Evolutionary conservation across 2,329 filamentous ascomycete species (phyloP).

Genomic region (Alternaria hordeiaustralica): DNA sequence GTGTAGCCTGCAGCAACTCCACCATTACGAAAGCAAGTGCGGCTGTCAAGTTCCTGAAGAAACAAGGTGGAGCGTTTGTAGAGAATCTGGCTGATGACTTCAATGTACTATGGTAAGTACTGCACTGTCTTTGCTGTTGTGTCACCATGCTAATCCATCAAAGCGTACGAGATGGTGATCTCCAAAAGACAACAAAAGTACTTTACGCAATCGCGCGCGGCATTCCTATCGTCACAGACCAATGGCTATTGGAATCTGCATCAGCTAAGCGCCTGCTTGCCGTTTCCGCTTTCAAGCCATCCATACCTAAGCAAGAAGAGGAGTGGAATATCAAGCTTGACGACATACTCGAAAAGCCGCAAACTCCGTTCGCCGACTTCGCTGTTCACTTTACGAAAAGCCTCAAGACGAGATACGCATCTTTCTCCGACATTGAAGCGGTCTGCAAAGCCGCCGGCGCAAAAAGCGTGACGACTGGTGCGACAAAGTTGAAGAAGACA

Average conservation of each 20-base stretch:
- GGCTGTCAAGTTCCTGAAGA: slow-evolving; percentile 44
- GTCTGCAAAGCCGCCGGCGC: slow-evolving; percentile 51
- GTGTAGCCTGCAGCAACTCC: slow-evolving; percentile 46
- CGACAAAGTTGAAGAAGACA: slow-evolving; percentile 29
- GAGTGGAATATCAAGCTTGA: slow-evolving; percentile 49
- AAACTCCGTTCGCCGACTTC: slow-evolving; percentile 55
- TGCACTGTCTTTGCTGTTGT: not conserved
- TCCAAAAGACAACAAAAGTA: slow-evolving; percentile 55
- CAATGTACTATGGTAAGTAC: slow-evolving; percentile 43
- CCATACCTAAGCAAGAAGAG: slow-evolving; percentile 42
- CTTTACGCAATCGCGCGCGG: slow-evolving; percentile 53
- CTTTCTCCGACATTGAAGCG: slow-evolving; percentile 49
- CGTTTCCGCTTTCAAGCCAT: slow-evolving; percentile 42
- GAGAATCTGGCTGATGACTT: slow-evolving; percentile 40
- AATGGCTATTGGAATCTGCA: slow-evolving; percentile 53
- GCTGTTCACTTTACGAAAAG: slow-evolving; percentile 57
- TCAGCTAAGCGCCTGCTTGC: slow-evolving; percentile 46
- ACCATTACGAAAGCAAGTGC: slow-evolving; percentile 28
- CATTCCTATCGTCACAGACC: slow-evolving; percentile 55
- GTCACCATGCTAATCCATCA: slow-evolving; percentile 17
- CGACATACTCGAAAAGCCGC: slow-evolving; percentile 41
- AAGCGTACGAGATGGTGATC: slow-evolving; percentile 48
- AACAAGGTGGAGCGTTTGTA: slow-evolving; percentile 37
- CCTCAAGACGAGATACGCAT: slow-evolving; percentile 40
- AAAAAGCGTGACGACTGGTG: slow-evolving; percentile 26